phyloP scores from a whole-genome alignment of 306 rosid species.

The Begonia fuchsioides region DNA sequence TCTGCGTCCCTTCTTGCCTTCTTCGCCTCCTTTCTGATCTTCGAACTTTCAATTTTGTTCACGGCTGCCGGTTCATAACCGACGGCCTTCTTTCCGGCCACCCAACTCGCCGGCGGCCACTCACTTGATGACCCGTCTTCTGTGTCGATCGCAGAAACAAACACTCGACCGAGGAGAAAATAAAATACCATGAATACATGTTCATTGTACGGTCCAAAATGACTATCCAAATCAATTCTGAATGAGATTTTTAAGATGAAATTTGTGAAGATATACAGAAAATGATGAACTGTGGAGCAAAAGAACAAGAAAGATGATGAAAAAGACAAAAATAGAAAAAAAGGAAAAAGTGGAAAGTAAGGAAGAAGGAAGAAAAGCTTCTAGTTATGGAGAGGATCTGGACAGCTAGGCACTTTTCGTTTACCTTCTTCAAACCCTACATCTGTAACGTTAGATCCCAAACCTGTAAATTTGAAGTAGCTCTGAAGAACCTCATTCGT shows the following conservation, averaged over 20 bases:
- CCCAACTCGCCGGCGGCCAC: too few relatives aligned
- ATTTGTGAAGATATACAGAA: too few relatives aligned
- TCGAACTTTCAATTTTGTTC: too few relatives aligned
- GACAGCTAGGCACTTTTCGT: constrained; percentile 85
- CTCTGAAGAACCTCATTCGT: constrained; percentile 36
- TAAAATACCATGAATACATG: neutral
- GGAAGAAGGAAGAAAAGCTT: constrained; percentile 16
- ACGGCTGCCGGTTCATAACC: too few relatives aligned
- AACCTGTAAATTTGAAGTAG: constrained; percentile 34
- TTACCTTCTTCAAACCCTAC: constrained; percentile 41
- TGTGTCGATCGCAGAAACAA: constrained; percentile 15
- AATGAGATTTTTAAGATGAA: too few relatives aligned
- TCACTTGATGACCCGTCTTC: constrained; percentile 45
- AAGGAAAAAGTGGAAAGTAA: neutral
- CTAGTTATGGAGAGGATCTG: constrained; percentile 98
- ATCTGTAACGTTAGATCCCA: constrained; percentile 14
- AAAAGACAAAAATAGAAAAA: neutral
- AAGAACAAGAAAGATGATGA: constrained; percentile 9
- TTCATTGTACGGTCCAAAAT: too few relatives aligned
- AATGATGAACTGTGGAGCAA: too few relatives aligned
- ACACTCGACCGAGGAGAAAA: constrained; percentile 4
- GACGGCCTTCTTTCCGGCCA: too few relatives aligned
- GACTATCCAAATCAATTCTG: too few relatives aligned
- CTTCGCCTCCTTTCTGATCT: too few relatives aligned
- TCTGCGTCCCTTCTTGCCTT: too few relatives aligned